Conservation (phyloP, 208 protist genomes). For the Jaenimonas drosophilae region DNA sequence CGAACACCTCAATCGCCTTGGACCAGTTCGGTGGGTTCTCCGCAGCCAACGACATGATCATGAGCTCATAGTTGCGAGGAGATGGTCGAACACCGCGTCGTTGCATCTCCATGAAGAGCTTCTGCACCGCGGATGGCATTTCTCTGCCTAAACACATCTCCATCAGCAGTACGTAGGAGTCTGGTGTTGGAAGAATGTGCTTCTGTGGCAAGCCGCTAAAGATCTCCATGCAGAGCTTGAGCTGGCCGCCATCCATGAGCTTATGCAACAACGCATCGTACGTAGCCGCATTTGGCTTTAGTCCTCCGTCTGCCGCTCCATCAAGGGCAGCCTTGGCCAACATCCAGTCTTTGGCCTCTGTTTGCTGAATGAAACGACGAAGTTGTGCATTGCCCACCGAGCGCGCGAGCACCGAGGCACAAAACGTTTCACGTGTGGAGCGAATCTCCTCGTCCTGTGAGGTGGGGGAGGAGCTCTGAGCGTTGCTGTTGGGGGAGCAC, state of each 20-base stretch:
- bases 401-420: constrained; percentile 47
- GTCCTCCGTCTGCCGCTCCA: constrained; percentile 41
- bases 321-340: constrained; percentile 55
- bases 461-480: neutral
- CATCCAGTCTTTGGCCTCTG: constrained; percentile 31
- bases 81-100: constrained; percentile 42
- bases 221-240: constrained; percentile 67
- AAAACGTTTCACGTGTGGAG: constrained; percentile 48
- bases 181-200: constrained; percentile 48
- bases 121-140: constrained; percentile 44
- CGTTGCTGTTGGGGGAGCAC: no score
- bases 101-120: constrained; percentile 65
- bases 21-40: constrained; percentile 75
- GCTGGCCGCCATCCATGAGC: constrained; percentile 57
- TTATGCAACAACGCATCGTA: constrained; percentile 56
- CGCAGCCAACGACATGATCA: constrained; percentile 55
- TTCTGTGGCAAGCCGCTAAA: constrained; percentile 50
- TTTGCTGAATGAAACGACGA: constrained; percentile 46
- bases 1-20: constrained; percentile 70
- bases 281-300: constrained; percentile 38
- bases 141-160: constrained; percentile 62
- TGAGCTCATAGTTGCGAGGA: constrained; percentile 55
- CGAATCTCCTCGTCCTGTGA: neutral
- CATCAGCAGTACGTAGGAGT: constrained; percentile 71
- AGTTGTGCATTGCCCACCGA: constrained; percentile 76